Evolutionary conservation across 78 protist species (phyloP).

Genomic region (Acrasis kona): DNA sequence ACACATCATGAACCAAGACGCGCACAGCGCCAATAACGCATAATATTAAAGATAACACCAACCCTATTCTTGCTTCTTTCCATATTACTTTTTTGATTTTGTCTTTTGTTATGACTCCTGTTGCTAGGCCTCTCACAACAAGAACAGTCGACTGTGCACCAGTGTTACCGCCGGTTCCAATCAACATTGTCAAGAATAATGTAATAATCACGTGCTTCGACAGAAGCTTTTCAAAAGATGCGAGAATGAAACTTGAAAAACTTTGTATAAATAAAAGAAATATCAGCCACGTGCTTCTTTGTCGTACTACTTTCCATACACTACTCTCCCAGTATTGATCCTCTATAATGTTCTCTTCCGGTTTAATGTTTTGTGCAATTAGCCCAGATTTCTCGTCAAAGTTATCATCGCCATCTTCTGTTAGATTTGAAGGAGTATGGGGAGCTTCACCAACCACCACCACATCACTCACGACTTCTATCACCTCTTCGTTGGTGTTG

Average conservation of each 20-base stretch:
- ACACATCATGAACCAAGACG: not conserved
- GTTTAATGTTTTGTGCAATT: too few species aligned
- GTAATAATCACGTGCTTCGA: constrained; percentile 10
- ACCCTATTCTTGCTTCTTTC: not conserved
- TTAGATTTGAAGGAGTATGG: too few species aligned
- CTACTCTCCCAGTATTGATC: too few species aligned
- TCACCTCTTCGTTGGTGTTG: too few species aligned
- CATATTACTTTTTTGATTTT: not conserved
- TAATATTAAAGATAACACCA: not conserved
- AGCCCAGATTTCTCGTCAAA: too few species aligned
- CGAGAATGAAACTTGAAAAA: constrained; percentile 2
- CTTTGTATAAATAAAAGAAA: constrained; percentile 20
- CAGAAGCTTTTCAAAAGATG: constrained; percentile 5
- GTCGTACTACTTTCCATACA: constrained; percentile 13
- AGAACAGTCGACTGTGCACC: constrained; percentile 27
- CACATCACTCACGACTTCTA: too few species aligned
- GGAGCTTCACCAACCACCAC: too few species aligned
- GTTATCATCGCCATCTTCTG: too few species aligned
- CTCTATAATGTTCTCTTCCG: too few species aligned
- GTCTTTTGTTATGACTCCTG: not conserved
- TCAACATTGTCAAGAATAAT: constrained; percentile 36
- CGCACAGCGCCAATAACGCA: not conserved
- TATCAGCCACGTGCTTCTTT: constrained; percentile 11
- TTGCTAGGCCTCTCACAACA: constrained; percentile 6
- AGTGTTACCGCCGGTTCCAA: constrained; percentile 46